These are phyloP conservation scores for Styphnolobium japonicum DNA, from an alignment of 306 rosid genomes.

Conservation along the genomic window DNA sequence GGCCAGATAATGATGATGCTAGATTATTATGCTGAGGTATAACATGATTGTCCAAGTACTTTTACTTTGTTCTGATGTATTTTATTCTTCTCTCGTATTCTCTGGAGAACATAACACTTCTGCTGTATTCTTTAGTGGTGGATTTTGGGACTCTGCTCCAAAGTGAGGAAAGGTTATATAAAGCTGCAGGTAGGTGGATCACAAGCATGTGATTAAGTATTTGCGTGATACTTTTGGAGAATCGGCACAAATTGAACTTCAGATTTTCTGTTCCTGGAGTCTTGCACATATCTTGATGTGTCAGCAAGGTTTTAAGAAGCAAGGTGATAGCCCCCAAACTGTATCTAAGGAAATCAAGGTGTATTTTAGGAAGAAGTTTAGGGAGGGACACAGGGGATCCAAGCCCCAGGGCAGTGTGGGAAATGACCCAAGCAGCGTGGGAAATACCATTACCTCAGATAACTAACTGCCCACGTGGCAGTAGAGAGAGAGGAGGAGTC, in stretches of 20 bases:
- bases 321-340: too few relatives aligned
- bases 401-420: too few relatives aligned
- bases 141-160: not conserved
- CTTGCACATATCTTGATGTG: not conserved
- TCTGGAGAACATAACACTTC: not conserved
- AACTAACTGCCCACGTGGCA: too few relatives aligned
- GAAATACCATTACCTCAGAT: too few relatives aligned
- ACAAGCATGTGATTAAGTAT: not conserved
- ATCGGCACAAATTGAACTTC: not conserved
- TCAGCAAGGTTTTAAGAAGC: not conserved
- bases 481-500: too few relatives aligned
- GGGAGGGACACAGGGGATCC: too few relatives aligned
- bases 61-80: not conserved
- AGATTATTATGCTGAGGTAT: not conserved
- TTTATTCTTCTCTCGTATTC: not conserved
- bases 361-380: too few relatives aligned
- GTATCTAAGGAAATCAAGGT: too few relatives aligned
- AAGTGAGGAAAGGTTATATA: not conserved
- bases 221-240: not conserved
- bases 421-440: too few relatives aligned
- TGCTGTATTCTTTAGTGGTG: not conserved
- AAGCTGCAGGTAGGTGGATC: not conserved
- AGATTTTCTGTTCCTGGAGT: not conserved
- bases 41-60: not conserved
- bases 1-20: not conserved